Evolutionary conservation across 1,139 yeast species (phyloP).

Genomic region (Taphrina populina): DNA sequence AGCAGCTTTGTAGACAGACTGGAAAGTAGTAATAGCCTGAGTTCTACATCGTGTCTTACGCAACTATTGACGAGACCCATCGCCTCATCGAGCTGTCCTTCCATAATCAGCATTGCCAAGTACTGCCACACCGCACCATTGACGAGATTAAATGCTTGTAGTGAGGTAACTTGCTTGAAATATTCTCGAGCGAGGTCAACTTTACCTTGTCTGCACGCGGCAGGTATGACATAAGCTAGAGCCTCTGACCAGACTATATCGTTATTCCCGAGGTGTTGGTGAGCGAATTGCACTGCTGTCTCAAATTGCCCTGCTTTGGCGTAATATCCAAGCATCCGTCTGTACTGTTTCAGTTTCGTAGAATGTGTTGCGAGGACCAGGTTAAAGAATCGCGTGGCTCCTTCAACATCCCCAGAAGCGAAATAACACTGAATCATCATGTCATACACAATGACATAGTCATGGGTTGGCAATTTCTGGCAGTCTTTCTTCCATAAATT

Average conservation of each 20-base stretch:
- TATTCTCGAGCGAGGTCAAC: not conserved
- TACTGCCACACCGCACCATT: conserved; percentile 6
- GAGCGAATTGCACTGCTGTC: not conserved
- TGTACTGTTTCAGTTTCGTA: not conserved
- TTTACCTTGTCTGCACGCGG: conserved; percentile 5
- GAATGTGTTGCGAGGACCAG: not conserved
- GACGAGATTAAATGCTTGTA: not conserved
- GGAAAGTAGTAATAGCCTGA: conserved; percentile 9
- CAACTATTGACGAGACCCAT: not conserved
- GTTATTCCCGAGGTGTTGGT: not conserved
- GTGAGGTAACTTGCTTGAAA: conserved; percentile 6
- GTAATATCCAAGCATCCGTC: not conserved
- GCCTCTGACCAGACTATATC: not conserved
- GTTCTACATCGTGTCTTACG: conserved; percentile 5
- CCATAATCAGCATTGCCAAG: not conserved
- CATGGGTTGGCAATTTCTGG: conserved; percentile 33
- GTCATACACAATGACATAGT: conserved; percentile 40
- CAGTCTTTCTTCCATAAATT: conserved; percentile 38
- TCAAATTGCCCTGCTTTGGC: not conserved
- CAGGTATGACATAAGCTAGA: conserved; percentile 1
- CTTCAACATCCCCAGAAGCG: conserved; percentile 40
- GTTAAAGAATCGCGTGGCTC: conserved; percentile 43
- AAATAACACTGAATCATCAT: conserved; percentile 45
- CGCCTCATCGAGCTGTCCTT: conserved; percentile 17
- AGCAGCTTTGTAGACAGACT: conserved; percentile 1